Evolutionary conservation across 2,329 filamentous ascomycete species (phyloP), one percentile per base, ranked within the genome.

Genomic region (Monosporascus cannonballus): DNA sequence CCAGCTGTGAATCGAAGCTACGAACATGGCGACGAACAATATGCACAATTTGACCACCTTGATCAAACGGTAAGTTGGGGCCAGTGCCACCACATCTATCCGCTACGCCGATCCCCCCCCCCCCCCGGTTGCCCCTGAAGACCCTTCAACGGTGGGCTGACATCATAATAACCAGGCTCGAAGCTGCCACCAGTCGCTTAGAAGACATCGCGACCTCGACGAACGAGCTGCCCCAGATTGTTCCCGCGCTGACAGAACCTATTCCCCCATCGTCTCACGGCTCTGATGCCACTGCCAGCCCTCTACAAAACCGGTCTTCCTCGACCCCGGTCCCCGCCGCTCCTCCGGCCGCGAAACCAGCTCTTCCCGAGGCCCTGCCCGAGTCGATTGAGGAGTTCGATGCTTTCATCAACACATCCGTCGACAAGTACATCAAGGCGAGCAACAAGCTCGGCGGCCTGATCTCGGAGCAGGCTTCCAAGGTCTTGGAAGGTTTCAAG

Each of bases 41-140:
- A 96, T 97, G 90, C 86, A 97, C 74, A 97, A 96, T 70, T 77
- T 99, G 58, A 95, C 91, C 37, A 99, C 94, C 51, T 83, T 99
- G 66, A 96, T 99, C 77, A 99, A 99, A 82, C 85, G 94, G 94
- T 97, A 82, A 64, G 83, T 74, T 56, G 49, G 42, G 30, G 14
- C 30, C 14, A 34, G 14, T 14, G 30, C 30, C 30, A 14, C 30
- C 30, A 14, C 14, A 34, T 42, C 24, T 37, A 47, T n/a, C 22
- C 45, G 55, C 34, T 22, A 61, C 56, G 56, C 37, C 56, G 37
- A 49, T 57, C 42, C 44, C 59, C 52, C 56, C 67, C 2, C 42
- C 44, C 59, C 52, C 56, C 67, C 2, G 30, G 34, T 48, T 54
- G 37, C 54, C 56, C 37, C 47, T 46, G 44, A 48, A 39, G 14